phyloP scores from a whole-genome alignment of 129 eudicot genomes.

The Ambrosia trifida region DNA sequence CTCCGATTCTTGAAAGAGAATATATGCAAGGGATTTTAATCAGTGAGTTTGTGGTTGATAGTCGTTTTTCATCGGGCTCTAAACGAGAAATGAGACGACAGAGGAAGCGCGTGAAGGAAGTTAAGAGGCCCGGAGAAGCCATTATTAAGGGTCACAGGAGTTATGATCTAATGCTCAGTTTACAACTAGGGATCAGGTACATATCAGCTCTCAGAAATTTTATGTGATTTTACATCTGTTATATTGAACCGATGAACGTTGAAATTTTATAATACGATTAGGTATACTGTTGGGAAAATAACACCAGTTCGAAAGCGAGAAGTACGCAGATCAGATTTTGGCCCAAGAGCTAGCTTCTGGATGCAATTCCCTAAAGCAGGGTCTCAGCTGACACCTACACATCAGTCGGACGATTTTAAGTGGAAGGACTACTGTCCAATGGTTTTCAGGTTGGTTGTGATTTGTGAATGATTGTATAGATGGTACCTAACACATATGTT shows the following conservation, averaged over 20 bases:
- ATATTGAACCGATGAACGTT: conserved; percentile 6
- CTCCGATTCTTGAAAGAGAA: conserved; percentile 85
- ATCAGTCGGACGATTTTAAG: conserved; percentile 88
- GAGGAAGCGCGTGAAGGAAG: conserved; percentile 69
- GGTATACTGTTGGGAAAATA: conserved; percentile 98
- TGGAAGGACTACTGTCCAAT: conserved; percentile 99
- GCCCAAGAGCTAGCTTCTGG: conserved; percentile 94
- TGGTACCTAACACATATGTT: too few species aligned
- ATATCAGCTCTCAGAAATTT: neutral
- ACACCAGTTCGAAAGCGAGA: conserved; percentile 92
- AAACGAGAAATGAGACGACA: conserved; percentile 67
- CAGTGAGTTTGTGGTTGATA: conserved; percentile 70
- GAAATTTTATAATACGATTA: conserved; percentile 41
- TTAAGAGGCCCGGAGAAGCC: conserved; percentile 79
- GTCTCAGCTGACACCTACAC: conserved; percentile 87
- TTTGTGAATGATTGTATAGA: neutral
- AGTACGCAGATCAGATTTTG: conserved; percentile 80
- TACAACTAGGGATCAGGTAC: conserved; percentile 97
- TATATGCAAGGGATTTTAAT: conserved; percentile 98
- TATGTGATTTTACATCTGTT: neutral
- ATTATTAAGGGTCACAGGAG: conserved; percentile 92
- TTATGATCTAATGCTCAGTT: conserved; percentile 92
- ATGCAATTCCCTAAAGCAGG: conserved; percentile 94
- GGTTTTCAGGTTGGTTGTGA: conserved; percentile 88
- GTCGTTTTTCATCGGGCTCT: conserved; percentile 52